Base-by-base conservation (phyloP, 768 basidiomycete species). In the Mycena chlorophos region DNA sequence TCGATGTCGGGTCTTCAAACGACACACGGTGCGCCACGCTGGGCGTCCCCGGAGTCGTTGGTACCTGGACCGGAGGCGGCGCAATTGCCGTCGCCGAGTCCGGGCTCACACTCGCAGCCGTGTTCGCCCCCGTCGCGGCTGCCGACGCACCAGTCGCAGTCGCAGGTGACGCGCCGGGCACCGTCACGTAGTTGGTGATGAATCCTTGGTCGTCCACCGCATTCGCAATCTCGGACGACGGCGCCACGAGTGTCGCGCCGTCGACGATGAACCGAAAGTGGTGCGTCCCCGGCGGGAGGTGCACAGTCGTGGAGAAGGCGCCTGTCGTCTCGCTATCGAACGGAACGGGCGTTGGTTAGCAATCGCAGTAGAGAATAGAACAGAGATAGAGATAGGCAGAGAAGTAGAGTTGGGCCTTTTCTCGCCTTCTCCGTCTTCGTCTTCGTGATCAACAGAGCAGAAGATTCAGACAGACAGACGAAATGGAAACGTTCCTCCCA, bases 231-330 rank as follows among this genome's bases (percentile, higher is more conserved):
- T 90, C 85, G 60, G 87, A 81, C 22, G 60, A 27, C 14, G 60
- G 60, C 2, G 88, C 83, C 5, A 89, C 83, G 57, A 88, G 83
- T 86, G 88, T 93, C 43, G 85, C 82, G 45, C 89, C 91, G 69
- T 98, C 96, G 57, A 98, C 91, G 61, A 98, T 83, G 78, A 97
- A 98, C 55, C 94, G 91, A 68, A 98, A 80, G 61, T 94, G 91
- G 67, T 98, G 94, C 0, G 94, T 94, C 16, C 96, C 96, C 0
- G 94, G 93, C 10, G 85, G 83, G 0, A 98, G 82, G 42, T 63
- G 31, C 43, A 82, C 74, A n/a, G 69, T 74, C 3, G 74, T 68
- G 42, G 56, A 51, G 53, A 61, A 61, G 20, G 52, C 38, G 34
- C 37, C 55, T n/a, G n/a, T n/a, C n/a, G 42, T 51, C 54, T 19